Evolutionary conservation across 768 basidiomycete species (phyloP).

Genomic region (Panellus pusillus): DNA sequence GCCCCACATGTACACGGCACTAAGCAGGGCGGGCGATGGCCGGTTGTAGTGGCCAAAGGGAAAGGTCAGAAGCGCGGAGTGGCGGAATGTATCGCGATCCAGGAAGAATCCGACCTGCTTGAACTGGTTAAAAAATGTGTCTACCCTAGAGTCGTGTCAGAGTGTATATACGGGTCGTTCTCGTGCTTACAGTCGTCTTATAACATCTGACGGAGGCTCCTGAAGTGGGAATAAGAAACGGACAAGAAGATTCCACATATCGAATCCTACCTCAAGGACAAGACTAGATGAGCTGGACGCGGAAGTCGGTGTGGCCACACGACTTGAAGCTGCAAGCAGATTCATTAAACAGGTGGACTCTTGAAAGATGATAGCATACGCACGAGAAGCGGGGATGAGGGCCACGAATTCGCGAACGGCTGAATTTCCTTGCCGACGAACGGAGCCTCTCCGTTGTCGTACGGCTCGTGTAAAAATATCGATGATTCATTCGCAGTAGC

Average conservation of each 20-base stretch:
- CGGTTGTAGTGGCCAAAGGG: constrained; percentile 31
- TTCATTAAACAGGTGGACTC: not conserved
- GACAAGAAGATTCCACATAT: too few relatives aligned
- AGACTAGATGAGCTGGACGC: constrained; percentile 11
- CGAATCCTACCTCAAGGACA: constrained; percentile 8
- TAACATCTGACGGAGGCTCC: constrained; percentile 10
- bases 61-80: constrained; percentile 30
- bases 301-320: constrained; percentile 9
- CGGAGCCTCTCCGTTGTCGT: constrained; percentile 8
- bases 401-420: not conserved
- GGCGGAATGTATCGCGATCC: constrained; percentile 42
- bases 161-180: too few relatives aligned
- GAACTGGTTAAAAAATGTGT: constrained; percentile 40
- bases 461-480: constrained; percentile 20
- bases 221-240: not conserved
- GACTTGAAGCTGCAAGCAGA: not conserved
- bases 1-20: constrained; percentile 40
- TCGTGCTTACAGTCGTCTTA: constrained; percentile 2
- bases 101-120: constrained; percentile 57
- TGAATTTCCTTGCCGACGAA: constrained; percentile 12
- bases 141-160: constrained; percentile 19
- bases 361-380: not conserved
- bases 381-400: constrained; percentile 7
- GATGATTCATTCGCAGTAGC: constrained; percentile 22
- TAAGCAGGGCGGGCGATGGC: constrained; percentile 38